A percentile compares a stretch with the other conserved stretches of the same genome.
These are phyloP conservation scores for Croton setiger DNA, from an alignment of 441 rosid species.

Conservation along the genomic window DNA sequence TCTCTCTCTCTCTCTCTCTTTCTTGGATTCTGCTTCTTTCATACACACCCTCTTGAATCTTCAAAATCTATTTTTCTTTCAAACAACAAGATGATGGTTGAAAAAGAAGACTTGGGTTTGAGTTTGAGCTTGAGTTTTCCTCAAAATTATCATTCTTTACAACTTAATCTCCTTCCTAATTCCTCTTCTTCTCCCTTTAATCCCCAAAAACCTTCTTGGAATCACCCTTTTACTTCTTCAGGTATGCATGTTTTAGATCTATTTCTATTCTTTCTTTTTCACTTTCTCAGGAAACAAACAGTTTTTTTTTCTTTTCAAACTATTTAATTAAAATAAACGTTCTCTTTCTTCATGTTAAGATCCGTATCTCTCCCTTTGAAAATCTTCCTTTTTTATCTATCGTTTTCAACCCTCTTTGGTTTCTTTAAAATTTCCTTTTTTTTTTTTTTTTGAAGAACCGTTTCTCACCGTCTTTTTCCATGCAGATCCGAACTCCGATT, in stretches of 20 bases:
- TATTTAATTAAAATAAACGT: slow-evolving; percentile 1
- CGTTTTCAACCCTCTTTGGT: slow-evolving; percentile 18
- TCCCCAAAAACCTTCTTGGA: slow-evolving; percentile 48
- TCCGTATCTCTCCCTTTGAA: background rate
- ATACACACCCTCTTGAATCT: background rate
- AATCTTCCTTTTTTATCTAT: background rate
- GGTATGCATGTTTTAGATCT: slow-evolving; percentile 46
- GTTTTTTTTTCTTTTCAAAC: background rate
- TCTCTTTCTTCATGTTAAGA: slow-evolving; percentile 7
- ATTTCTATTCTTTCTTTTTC: background rate
- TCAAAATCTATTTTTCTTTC: background rate
- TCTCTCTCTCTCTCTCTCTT: slow-evolving; percentile 6
- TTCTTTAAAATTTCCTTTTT: background rate
- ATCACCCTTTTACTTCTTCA: slow-evolving; percentile 44
- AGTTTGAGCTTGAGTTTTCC: slow-evolving; percentile 66
- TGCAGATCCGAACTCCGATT: slow-evolving; percentile 67
- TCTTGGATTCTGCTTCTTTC: background rate
- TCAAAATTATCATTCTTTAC: slow-evolving; percentile 35
- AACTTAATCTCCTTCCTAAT: slow-evolving; percentile 35
- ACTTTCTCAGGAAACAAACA: slow-evolving; percentile 19
- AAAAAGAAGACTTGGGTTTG: slow-evolving; percentile 76
- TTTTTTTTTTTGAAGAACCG: background rate
- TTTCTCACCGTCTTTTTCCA: slow-evolving; percentile 14
- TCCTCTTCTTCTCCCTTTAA: slow-evolving; percentile 36
- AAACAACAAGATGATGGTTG: slow-evolving; percentile 39